A percentile compares a stretch with the other conserved stretches of the same genome.
phyloP scores from a whole-genome alignment of 108 stramenopile species.

The Aureococcus anophagefferens region DNA sequence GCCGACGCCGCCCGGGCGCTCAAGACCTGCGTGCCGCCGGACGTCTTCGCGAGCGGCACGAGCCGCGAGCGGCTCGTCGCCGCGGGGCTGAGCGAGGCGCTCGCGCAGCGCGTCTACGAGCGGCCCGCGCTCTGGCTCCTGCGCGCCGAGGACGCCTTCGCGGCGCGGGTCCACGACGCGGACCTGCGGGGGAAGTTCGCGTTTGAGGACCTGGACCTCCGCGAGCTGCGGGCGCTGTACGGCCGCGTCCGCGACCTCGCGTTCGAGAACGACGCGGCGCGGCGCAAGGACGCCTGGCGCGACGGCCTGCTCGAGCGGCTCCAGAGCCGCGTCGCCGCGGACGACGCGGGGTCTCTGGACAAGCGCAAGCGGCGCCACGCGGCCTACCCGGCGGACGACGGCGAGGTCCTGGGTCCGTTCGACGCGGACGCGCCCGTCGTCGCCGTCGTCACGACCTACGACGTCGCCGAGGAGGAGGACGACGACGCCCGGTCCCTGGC shows the following conservation, averaged over 20 bases:
- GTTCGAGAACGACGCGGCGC: constrained; percentile 10
- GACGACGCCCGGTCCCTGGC: no score
- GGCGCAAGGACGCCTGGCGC: constrained; percentile 11
- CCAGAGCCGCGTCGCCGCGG: no score
- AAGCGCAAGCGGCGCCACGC: no score
- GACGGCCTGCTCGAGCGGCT: no score
- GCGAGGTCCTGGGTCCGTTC: no score
- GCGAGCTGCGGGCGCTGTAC: constrained; percentile 15
- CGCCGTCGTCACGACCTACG: no score
- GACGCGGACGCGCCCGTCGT: no score
- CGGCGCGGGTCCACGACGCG: constrained; percentile 11
- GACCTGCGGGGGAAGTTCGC: constrained; percentile 5
- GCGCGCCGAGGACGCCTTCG: constrained; percentile 2
- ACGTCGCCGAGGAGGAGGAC: no score
- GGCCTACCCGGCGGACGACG: no score
- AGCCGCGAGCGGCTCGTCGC: not conserved
- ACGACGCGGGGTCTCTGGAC: no score
- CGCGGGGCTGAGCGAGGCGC: not conserved
- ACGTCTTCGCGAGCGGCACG: constrained; percentile 1
- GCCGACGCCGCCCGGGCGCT: not conserved
- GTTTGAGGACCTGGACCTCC: constrained; percentile 7
- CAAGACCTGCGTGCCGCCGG: constrained; percentile 6
- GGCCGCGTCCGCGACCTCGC: not conserved
- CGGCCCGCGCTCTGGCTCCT: constrained; percentile 7
- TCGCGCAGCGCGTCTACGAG: constrained; percentile 8